Conservation (phyloP, 2,329 filamentous ascomycete species). For the Epichloe glyceriae region DNA sequence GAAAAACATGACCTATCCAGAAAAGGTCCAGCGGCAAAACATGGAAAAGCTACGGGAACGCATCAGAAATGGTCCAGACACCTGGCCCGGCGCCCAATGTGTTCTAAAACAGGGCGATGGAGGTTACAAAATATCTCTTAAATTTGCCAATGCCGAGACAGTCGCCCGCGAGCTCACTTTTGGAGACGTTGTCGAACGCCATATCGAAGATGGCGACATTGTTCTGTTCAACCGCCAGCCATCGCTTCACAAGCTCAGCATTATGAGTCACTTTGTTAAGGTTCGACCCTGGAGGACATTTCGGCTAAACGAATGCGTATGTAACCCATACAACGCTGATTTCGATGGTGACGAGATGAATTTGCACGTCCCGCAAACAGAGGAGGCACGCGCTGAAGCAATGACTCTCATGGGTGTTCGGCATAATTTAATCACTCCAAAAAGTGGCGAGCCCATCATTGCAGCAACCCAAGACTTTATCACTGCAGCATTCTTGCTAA, state of each 20-base stretch:
- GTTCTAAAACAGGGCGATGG: conserved; percentile 59
- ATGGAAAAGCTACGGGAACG: conserved; percentile 66
- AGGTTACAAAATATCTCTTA: conserved; percentile 57
- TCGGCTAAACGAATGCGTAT: conserved; percentile 94
- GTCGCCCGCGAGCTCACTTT: conserved; percentile 63
- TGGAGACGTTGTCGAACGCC: conserved; percentile 85
- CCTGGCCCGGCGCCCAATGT: conserved; percentile 81
- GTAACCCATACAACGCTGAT: conserved; percentile 95
- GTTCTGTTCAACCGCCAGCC: conserved; percentile 97
- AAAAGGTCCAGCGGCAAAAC: conserved; percentile 75
- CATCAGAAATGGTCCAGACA: conserved; percentile 59
- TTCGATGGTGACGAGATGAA: conserved; percentile 99
- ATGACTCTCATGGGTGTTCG: conserved; percentile 97
- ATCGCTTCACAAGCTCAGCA: conserved; percentile 95
- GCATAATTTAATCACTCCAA: conserved; percentile 87
- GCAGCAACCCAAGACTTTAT: conserved; percentile 99
- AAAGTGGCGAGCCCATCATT: conserved; percentile 96
- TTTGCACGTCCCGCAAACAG: conserved; percentile 90
- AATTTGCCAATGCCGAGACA: conserved; percentile 57
- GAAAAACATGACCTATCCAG: conserved; percentile 90
- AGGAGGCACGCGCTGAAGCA: conserved; percentile 89
- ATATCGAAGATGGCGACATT: conserved; percentile 89
- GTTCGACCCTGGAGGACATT: conserved; percentile 93
- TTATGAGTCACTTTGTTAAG: conserved; percentile 90
- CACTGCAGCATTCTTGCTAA: conserved; percentile 82